phyloP scores from a whole-genome alignment of 495 filamentous ascomycete genomes.

The Daldinia concentrica region DNA sequence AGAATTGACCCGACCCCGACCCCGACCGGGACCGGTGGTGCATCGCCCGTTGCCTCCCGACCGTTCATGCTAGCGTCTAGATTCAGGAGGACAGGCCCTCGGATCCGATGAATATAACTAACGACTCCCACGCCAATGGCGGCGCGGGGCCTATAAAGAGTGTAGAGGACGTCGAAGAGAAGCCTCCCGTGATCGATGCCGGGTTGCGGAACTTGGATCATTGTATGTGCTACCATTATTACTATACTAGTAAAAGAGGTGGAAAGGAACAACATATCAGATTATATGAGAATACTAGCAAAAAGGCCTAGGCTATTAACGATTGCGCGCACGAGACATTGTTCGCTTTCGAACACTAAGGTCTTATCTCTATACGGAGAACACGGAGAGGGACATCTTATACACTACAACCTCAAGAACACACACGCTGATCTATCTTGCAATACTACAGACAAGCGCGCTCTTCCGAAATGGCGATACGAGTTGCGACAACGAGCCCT shows the following conservation, averaged over 20 bases:
- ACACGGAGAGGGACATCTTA: conserved; percentile 2
- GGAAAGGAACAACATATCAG: too few species aligned
- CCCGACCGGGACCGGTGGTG: conserved; percentile 18
- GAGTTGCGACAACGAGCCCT: conserved; percentile 80
- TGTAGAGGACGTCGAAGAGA: conserved; percentile 30
- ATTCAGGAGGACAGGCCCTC: conserved; percentile 26
- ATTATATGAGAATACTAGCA: too few species aligned
- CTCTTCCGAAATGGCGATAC: conserved; percentile 90
- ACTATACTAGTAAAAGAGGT: too few species aligned
- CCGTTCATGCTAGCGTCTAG: conserved; percentile 31
- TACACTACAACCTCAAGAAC: not conserved
- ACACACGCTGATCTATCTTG: conserved; percentile 22
- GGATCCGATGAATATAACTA: conserved; percentile 38
- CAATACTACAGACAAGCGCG: conserved; percentile 72
- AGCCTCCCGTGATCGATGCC: conserved; percentile 68
- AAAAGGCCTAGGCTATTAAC: too few species aligned
- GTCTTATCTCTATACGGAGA: too few species aligned
- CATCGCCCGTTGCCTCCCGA: conserved; percentile 12
- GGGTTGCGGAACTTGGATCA: conserved; percentile 78
- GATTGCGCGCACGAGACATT: too few species aligned
- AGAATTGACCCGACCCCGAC: conserved; percentile 11
- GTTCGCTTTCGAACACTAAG: not conserved
- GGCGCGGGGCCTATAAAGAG: conserved; percentile 30
- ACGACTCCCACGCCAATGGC: conserved; percentile 37
- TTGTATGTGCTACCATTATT: conserved; percentile 62